Evolutionary conservation across 2,329 filamentous ascomycete genomes (phyloP), one percentile per base, ranked within the genome.

Genomic region (Coniochaeta pulveracea): DNA sequence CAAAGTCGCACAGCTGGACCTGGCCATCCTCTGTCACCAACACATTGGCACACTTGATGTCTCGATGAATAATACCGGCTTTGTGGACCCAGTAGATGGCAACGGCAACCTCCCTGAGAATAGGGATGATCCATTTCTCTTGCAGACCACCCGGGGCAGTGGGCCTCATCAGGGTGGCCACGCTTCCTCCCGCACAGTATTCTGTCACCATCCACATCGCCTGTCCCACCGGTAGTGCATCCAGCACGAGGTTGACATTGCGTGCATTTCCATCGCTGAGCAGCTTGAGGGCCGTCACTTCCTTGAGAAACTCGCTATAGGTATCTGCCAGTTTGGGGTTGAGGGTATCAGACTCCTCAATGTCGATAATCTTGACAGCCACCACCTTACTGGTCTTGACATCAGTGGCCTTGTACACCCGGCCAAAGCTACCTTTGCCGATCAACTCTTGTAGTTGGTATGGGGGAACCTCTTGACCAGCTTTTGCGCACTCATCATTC

Each of bases 201-300:
- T 91, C 83, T 38, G 81, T 88, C 36, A 91, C 75, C 62, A 91
- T 84, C 85, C 85, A 93, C 60, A 93, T 78, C 39, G 84, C 74
- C 44, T 81, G 77, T 26, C 81, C 80, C 23, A 89, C 75, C 7
- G 81, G 76, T 14, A 88, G 66, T 4, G 82, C 82, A 43, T 88
- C 83, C 45, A 88, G 77, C 33, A 89, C 80, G 45, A 78, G 71
- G 51, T 89, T 91, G 57, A 93, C 77, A 49, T 89, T 89, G 43
- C 72, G 71, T 12, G 83, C 83, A 30, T 76, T 79, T 43, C 70
- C 80, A 43, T 84, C 78, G 47, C 79, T 77, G 33, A 93, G 64
- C 37, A 82, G 64, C 46, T 83, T 76, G 32, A 93, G 61, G 16
- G 84, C 69, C 40, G 66, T 73, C 47, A 80, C 71, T 54, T 81